Evolutionary conservation across 805 yeast genomes (phyloP), one percentile per base, ranked within the genome.

Genomic region (Ogataea paraovalis): DNA sequence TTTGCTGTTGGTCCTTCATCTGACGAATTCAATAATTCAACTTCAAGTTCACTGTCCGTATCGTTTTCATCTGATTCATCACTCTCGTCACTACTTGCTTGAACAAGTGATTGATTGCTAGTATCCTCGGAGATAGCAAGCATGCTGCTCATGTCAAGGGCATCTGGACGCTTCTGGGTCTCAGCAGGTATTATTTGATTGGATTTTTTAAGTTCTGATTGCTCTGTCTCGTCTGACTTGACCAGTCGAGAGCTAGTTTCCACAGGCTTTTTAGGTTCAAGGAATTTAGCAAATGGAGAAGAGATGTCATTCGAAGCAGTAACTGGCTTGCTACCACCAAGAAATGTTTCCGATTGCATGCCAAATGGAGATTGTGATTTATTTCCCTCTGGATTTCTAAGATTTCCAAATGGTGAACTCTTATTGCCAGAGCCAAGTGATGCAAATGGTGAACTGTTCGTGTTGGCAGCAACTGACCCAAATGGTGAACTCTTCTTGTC

Each of bases 91-190:
- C 20, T 46, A 21, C 40, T 46, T n/a, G 36, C 48, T n/a, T 41
- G 42, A 7, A 20, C 49, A 2, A 45, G 48, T n/a, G 41, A 45
- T 14, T 45, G 39, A n/a, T 47, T 48, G 5, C 32, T 41, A 32
- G 30, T 44, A 8, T 36, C 47, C 3, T 43, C 48, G 23, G 28
- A n/a, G 3, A 20, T 33, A 19, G 33, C 43, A n/a, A 39, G 23
- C 37, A 25, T 32, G 21, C 25, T 30, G 23, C n/a, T 21, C 25
- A 23, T 37, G 8, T 37, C 25, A 20, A 13, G 27, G 4, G 40
- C 16, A 3, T 5, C 25, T 23, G 23, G 4, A 20, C 14, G 4
- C n/a, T 37, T 5, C 12, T 19, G 10, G 28, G 6, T 10, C 10
- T 25, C 28, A 25, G 28, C 28, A 25, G 28, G 28, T 25, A 25